Percentiles rank a stretch among this genome's conserved stretches.
Evolutionary conservation across 2,329 filamentous ascomycete genomes (phyloP).

Genomic region (Dothistroma septosporum): DNA sequence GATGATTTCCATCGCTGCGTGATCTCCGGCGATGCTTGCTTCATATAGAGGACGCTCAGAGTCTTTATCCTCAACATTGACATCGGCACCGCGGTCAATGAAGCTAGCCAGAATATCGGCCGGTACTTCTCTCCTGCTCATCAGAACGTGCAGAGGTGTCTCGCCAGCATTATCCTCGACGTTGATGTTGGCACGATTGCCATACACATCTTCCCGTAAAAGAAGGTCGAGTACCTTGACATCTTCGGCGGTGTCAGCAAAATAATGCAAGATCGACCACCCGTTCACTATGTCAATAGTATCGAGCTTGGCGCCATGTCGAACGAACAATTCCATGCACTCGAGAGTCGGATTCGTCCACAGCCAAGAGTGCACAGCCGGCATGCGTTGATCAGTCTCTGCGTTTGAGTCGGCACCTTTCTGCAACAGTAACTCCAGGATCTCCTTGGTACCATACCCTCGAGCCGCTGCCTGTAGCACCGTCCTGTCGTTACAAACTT

Average conservation of each 20-base stretch:
- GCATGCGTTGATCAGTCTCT: not conserved
- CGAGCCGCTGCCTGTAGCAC: not conserved
- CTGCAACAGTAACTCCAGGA: not conserved
- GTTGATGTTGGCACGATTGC: conserved; percentile 14
- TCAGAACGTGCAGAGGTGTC: conserved; percentile 15
- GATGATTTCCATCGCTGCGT: conserved; percentile 10
- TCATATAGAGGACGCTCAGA: conserved; percentile 17
- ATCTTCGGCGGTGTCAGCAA: not conserved
- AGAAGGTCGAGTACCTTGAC: not conserved
- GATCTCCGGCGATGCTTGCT: conserved; percentile 12
- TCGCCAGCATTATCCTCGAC: conserved; percentile 9
- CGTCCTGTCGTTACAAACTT: not conserved
- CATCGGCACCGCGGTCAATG: conserved; percentile 9
- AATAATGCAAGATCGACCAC: conserved; percentile 12
- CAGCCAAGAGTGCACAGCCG: not conserved
- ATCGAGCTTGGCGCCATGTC: conserved; percentile 7
- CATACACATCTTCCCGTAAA: not conserved
- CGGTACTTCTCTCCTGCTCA: conserved; percentile 11
- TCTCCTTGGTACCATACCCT: not conserved
- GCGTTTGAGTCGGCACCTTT: not conserved
- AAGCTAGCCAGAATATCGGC: conserved; percentile 16
- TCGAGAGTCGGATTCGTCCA: not conserved
- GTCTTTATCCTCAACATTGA: conserved; percentile 17
- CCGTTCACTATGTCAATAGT: conserved; percentile 1
- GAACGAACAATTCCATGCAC: conserved; percentile 8